Base-by-base conservation (phyloP, 1,284 basidiomycete species). In the Abortiporus biennis region DNA sequence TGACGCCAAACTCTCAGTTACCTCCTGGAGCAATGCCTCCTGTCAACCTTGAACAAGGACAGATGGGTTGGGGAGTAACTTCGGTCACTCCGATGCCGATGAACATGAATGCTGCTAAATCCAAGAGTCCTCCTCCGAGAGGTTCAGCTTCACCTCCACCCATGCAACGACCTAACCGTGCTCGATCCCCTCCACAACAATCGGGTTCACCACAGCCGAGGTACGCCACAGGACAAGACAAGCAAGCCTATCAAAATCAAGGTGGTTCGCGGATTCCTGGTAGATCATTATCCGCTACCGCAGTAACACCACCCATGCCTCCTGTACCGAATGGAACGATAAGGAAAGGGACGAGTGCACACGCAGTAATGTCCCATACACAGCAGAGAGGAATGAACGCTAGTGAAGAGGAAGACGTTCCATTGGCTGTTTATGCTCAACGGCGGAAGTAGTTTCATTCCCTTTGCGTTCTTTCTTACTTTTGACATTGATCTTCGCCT, bases 331-430 rank as follows among this genome's bases (percentile, higher is more conserved):
- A 83, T 55, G 78, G 76, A 35, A 76, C 72, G 49, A 45, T 76
- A 36, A 73, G 80, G 53, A 87, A 87, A 59, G 76, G 72, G 9
- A 57, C 64, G 42, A 85, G 81, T 53, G 79, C 76, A n/a, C 74
- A 80, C 56, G 83, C 79, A 8, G 66, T 70, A 6, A 45, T 65
- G 29, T 62, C 69, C 4, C 41, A 54, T 42, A 27, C 63, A 57
- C 67, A 66, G 52, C n/a, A n/a, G n/a, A n/a, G n/a, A n/a, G n/a
- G n/a, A n/a, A n/a, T n/a, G 67, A 65, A 47, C 35, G 42, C 51
- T 36, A 68, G 69, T 27, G 80, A 82, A 53, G 85, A 87, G 52
- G 85, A 88, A 57, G 85, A 88, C 56, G 65, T 86, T 29, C 85
- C 85, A 21, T 66, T 88, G 30, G 83, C 85, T 16, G 61, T 85